Conservation (phyloP, 2,329 filamentous ascomycete species). For the Talaromyces islandicus region DNA sequence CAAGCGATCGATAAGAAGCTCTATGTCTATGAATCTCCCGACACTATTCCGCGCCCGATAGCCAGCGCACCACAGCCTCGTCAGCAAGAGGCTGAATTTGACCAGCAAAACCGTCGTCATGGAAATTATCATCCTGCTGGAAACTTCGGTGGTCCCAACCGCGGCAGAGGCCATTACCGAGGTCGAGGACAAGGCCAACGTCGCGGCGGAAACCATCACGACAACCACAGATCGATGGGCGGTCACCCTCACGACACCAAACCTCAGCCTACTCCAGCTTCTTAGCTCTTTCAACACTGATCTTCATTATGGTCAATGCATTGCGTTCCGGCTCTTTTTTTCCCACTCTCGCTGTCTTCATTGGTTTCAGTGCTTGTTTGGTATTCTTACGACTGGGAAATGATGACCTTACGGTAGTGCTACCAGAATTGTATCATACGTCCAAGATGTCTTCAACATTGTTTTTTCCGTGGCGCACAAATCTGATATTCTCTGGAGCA, state of each 20-base stretch:
- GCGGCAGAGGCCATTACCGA: constrained; percentile 37
- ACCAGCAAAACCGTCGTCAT: constrained; percentile 28
- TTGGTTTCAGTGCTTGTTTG: neutral
- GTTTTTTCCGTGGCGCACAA: neutral
- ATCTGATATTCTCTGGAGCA: neutral
- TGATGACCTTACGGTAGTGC: constrained; percentile 10
- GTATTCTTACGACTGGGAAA: constrained; percentile 8
- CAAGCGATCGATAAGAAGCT: constrained; percentile 92
- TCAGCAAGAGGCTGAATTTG: constrained; percentile 16
- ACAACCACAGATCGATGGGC: constrained; percentile 22
- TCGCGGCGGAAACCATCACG: constrained; percentile 26
- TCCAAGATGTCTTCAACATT: constrained; percentile 7
- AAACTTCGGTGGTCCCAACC: constrained; percentile 30
- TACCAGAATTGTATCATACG: constrained; percentile 11
- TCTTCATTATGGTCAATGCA: neutral
- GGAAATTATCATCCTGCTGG: constrained; percentile 29
- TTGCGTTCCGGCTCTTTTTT: neutral
- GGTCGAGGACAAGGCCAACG: constrained; percentile 40
- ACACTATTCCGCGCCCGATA: constrained; percentile 83
- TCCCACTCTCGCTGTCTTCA: neutral
- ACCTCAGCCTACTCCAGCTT: constrained; percentile 24
- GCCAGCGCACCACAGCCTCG: constrained; percentile 42
- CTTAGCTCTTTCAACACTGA: constrained; percentile 14
- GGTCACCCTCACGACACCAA: constrained; percentile 24
- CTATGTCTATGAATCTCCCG: constrained; percentile 95